These are phyloP conservation scores for Didymella glomerata DNA, from an alignment of 2,329 filamentous ascomycete genomes.

Conservation along the genomic window DNA sequence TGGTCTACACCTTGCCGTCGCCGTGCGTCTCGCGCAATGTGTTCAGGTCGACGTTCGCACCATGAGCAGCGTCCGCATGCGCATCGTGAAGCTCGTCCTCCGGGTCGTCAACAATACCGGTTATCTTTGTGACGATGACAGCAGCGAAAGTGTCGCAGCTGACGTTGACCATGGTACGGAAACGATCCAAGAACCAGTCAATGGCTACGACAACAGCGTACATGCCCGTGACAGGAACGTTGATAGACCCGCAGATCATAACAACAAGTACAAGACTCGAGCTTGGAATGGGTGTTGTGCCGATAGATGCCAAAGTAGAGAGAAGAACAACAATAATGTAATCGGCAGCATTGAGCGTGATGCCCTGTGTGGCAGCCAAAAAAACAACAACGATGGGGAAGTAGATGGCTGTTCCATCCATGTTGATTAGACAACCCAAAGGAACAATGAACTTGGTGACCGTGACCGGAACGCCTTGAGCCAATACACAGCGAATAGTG, in stretches of 20 bases:
- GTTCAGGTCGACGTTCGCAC: slow-evolving; percentile 12
- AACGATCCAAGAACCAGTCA: slow-evolving; percentile 66
- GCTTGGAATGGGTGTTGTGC: slow-evolving; percentile 63
- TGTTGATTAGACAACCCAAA: slow-evolving; percentile 55
- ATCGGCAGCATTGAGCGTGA: slow-evolving; percentile 53
- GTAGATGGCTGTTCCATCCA: slow-evolving; percentile 61
- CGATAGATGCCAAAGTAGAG: slow-evolving; percentile 62
- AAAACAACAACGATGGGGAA: slow-evolving; percentile 64
- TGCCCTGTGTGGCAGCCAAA: slow-evolving; percentile 61
- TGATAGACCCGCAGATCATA: slow-evolving; percentile 59
- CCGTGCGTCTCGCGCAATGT: slow-evolving; percentile 21
- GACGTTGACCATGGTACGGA: slow-evolving; percentile 62
- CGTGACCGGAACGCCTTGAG: slow-evolving; percentile 54
- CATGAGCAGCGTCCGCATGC: slow-evolving; percentile 14
- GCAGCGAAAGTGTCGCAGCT: slow-evolving; percentile 61
- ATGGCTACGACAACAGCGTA: slow-evolving; percentile 64
- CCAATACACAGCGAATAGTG: slow-evolving; percentile 55
- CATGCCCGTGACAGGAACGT: slow-evolving; percentile 59
- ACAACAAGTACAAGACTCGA: slow-evolving; percentile 62
- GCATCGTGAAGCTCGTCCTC: slow-evolving; percentile 27
- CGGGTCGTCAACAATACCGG: slow-evolving; percentile 41
- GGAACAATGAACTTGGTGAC: slow-evolving; percentile 59
- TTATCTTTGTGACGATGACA: slow-evolving; percentile 52
- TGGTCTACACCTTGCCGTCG: slow-evolving; percentile 18
- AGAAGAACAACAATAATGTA: slow-evolving; percentile 61